phyloP scores from a whole-genome alignment of 495 filamentous ascomycete species.

The Penicillium cataractarum region DNA sequence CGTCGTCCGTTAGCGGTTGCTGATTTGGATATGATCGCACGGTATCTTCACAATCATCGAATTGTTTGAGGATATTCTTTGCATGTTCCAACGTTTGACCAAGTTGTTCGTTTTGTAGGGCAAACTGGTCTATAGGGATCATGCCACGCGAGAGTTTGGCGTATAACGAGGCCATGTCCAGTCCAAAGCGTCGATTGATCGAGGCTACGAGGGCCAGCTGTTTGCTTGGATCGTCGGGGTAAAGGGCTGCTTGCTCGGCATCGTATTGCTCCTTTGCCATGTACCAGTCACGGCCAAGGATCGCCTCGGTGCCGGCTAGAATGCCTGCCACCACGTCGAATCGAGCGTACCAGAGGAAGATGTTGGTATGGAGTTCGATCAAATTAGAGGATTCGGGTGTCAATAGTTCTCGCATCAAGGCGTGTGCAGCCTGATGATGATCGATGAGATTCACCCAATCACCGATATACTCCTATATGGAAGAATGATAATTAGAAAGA shows the following conservation, averaged over 20 bases:
- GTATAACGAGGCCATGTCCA: constrained; percentile 80
- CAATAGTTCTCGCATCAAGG: constrained; percentile 76
- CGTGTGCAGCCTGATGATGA: constrained; percentile 87
- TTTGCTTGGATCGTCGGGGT: constrained; percentile 65
- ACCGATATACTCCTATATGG: constrained; percentile 80
- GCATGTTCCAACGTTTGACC: constrained; percentile 56
- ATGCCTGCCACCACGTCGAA: constrained; percentile 86
- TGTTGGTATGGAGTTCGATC: constrained; percentile 65
- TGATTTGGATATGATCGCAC: constrained; percentile 61
- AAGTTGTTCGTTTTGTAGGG: constrained; percentile 60
- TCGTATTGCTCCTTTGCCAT: constrained; percentile 65
- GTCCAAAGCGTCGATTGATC: constrained; percentile 71
- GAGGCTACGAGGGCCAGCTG: constrained; percentile 69
- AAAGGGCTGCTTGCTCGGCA: constrained; percentile 53
- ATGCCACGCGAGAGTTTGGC: constrained; percentile 65
- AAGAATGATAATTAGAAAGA: background rate
- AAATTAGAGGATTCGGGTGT: constrained; percentile 77
- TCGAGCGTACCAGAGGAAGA: constrained; percentile 84
- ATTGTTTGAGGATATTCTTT: constrained; percentile 59
- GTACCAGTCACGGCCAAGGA: constrained; percentile 82
- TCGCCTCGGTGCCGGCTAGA: constrained; percentile 75
- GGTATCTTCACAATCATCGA: constrained; percentile 60
- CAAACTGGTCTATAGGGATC: constrained; percentile 68
- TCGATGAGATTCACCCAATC: constrained; percentile 92
- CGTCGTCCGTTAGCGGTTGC: constrained; percentile 56